Percentiles rank a stretch among this genome's conserved stretches.
Evolutionary conservation across 331 rosid genomes (phyloP).

Genomic region (Pyrus hybrid): DNA sequence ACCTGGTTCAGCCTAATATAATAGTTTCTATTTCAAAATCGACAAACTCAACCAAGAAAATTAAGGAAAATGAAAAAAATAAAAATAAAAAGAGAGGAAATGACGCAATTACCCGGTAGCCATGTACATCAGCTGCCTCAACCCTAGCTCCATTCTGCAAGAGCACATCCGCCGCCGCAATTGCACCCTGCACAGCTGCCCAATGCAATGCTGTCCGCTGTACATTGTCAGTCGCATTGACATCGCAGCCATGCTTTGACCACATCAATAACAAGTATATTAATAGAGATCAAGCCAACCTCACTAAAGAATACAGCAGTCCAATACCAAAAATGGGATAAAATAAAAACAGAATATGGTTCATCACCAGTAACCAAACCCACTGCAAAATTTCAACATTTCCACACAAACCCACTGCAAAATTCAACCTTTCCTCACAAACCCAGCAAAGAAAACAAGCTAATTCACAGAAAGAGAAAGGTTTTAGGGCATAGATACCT

Average conservation of each 20-base stretch:
- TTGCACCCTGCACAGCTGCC: constrained; percentile 85
- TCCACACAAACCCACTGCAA: not conserved
- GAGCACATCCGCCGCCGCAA: constrained; percentile 69
- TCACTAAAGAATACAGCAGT: not conserved
- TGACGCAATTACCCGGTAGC: constrained; percentile 58
- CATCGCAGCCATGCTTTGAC: constrained; percentile 75
- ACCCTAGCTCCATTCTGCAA: constrained; percentile 83
- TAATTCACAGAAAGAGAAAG: not conserved
- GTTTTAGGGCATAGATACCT: constrained; percentile 28
- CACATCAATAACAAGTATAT: constrained; percentile 11
- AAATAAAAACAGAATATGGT: not conserved
- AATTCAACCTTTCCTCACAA: not conserved
- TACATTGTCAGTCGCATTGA: constrained; percentile 58
- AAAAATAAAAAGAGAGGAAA: not conserved
- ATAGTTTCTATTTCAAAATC: not conserved
- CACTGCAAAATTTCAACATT: not conserved
- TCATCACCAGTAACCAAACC: not conserved
- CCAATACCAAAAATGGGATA: constrained; percentile 2
- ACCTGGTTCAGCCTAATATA: not conserved
- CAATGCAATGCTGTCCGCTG: constrained; percentile 89
- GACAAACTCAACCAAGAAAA: not conserved
- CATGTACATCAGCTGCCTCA: constrained; percentile 78
- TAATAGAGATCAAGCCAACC: constrained; percentile 1
- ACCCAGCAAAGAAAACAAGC: not conserved
- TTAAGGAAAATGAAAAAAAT: not conserved